Conservation (phyloP, 2,329 filamentous ascomycete species). For the Exserohilum rostratum region DNA sequence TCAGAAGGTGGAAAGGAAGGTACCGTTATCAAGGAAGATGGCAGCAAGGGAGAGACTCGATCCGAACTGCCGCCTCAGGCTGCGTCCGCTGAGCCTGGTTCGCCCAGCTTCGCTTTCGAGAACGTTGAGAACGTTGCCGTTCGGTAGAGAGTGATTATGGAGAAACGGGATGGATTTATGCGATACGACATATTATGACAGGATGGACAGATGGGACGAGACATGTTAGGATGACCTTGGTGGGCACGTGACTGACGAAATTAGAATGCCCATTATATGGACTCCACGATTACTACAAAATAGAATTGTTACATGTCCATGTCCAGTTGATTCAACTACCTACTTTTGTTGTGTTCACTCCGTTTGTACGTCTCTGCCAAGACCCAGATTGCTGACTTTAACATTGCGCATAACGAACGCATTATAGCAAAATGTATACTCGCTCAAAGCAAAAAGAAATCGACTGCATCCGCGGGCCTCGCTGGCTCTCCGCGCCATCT, state of each 20-base stretch:
- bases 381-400: not conserved
- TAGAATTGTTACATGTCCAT: not conserved
- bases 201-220: not conserved
- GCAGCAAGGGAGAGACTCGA: slow-evolving; percentile 63
- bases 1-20: slow-evolving; percentile 73
- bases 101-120: slow-evolving; percentile 82
- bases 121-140: slow-evolving; percentile 62
- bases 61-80: slow-evolving; percentile 65
- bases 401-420: too few relatives aligned
- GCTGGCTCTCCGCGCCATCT: slow-evolving; percentile 3
- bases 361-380: not conserved
- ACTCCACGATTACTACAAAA: not conserved
- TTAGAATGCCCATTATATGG: not conserved
- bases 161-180: not conserved
- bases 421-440: not conserved
- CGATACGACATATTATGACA: not conserved
- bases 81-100: slow-evolving; percentile 79
- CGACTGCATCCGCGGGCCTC: not conserved
- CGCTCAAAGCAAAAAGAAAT: not conserved
- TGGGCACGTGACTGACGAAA: not conserved
- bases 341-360: not conserved
- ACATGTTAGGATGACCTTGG: not conserved
- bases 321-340: not conserved
- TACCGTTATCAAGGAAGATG: slow-evolving; percentile 59
- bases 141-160: slow-evolving; percentile 16